Evolutionary conservation across 352 stramenopile species (phyloP).

Genomic region (Pythium coloratum): DNA sequence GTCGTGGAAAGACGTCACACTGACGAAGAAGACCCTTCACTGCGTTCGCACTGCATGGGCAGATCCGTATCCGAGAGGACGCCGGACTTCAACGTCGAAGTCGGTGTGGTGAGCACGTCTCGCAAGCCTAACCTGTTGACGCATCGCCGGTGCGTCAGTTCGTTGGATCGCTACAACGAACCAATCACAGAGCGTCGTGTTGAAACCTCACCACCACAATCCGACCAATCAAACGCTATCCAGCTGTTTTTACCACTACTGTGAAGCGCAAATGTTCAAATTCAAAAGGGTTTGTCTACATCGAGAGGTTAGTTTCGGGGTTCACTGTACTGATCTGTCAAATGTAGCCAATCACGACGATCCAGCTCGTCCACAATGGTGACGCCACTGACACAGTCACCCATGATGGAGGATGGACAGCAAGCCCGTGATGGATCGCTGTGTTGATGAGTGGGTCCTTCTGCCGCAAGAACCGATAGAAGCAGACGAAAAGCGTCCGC

Average conservation of each 20-base stretch:
- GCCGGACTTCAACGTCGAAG: constrained; percentile 28
- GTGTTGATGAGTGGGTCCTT: background rate
- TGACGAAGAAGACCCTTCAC: too few species aligned
- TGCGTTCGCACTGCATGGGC: too few species aligned
- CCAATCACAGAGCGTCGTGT: constrained; percentile 4
- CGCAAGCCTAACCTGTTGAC: constrained; percentile 10
- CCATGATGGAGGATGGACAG: background rate
- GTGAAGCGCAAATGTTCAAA: background rate
- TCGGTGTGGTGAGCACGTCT: background rate
- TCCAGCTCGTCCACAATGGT: background rate
- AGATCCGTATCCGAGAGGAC: too few species aligned
- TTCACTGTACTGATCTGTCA: background rate
- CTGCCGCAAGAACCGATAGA: background rate
- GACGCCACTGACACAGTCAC: background rate
- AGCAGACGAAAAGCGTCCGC: background rate
- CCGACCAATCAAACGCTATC: constrained; percentile 9
- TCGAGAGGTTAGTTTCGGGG: background rate
- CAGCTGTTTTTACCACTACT: background rate
- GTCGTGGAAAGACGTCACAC: too few species aligned
- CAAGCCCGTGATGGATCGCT: background rate
- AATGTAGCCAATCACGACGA: constrained; percentile 3
- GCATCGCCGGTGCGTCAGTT: constrained; percentile 1
- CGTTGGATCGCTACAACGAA: background rate
- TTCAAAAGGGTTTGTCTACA: background rate
- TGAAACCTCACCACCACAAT: constrained; percentile 3